phyloP scores from a whole-genome alignment of 2,329 filamentous ascomycete species.

The Alternaria conjuncta region DNA sequence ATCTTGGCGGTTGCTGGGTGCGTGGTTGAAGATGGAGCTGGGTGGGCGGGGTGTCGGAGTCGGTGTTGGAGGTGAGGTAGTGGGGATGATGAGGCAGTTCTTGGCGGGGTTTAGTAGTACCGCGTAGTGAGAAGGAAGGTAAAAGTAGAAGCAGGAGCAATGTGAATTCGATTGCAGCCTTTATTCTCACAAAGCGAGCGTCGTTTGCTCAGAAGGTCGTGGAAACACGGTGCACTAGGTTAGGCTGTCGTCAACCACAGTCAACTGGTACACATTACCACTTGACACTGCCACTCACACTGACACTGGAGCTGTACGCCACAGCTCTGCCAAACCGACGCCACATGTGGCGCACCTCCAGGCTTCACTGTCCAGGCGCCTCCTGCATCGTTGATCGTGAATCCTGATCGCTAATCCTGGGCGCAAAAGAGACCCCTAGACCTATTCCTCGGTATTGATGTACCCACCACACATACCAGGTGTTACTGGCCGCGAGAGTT shows the following conservation, averaged over 20 bases:
- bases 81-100: conserved; percentile 14
- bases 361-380: background rate
- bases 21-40: conserved; percentile 27
- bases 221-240: conserved; percentile 13
- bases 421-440: background rate
- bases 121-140: conserved; percentile 3
- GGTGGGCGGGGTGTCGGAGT: conserved; percentile 33
- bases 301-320: background rate
- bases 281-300: background rate
- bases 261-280: background rate
- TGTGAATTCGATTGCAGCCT: background rate
- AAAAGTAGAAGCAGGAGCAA: background rate
- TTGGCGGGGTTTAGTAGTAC: conserved; percentile 10
- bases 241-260: conserved; percentile 4
- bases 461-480: background rate
- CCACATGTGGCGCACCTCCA: conserved; percentile 3
- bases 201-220: conserved; percentile 29
- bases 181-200: background rate
- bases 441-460: background rate
- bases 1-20: conserved; percentile 52
- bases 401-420: background rate
- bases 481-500: background rate
- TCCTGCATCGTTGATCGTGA: background rate
- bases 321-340: background rate
- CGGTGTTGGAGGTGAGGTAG: conserved; percentile 23